phyloP scores from a whole-genome alignment of 345 rosid genomes.

The Moricandia moricandioides region DNA sequence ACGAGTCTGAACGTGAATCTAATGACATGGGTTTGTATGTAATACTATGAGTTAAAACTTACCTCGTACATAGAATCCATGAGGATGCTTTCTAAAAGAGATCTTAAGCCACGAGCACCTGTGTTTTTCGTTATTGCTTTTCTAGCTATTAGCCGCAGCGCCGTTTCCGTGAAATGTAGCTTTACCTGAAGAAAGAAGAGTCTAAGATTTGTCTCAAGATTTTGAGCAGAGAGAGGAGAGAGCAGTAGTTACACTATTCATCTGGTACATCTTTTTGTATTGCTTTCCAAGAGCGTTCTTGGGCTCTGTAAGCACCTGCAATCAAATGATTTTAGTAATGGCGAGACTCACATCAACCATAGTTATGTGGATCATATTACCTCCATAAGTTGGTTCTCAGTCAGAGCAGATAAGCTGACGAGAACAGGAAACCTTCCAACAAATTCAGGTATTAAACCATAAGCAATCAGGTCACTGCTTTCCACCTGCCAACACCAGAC shows the following conservation, averaged over 20 bases:
- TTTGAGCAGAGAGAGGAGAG: conserved; percentile 1
- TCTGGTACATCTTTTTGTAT: conserved; percentile 86
- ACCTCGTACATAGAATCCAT: conserved; percentile 99
- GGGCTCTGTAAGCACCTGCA: conserved; percentile 88
- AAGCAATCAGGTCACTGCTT: conserved; percentile 89
- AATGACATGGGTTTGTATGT: background rate
- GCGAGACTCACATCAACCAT: background rate
- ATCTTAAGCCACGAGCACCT: conserved; percentile 87
- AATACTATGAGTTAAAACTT: background rate
- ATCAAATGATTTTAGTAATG: conserved; percentile 11
- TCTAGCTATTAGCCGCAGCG: conserved; percentile 75
- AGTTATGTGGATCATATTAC: conserved; percentile 32
- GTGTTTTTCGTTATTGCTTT: conserved; percentile 89
- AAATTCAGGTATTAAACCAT: conserved; percentile 97
- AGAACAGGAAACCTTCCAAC: conserved; percentile 98
- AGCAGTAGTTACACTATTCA: conserved; percentile 72
- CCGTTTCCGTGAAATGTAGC: conserved; percentile 73
- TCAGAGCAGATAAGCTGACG: conserved; percentile 90
- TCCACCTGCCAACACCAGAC: conserved; percentile 67
- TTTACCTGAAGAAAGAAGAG: conserved; percentile 56
- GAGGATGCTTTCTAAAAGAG: conserved; percentile 82
- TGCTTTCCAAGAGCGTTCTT: conserved; percentile 97
- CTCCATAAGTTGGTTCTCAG: conserved; percentile 95
- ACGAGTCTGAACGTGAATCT: no score
- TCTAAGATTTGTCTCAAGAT: conserved; percentile 5